phyloP scores from a whole-genome alignment of 2,329 filamentous ascomycete species.

The Lachnellula hyalina region DNA sequence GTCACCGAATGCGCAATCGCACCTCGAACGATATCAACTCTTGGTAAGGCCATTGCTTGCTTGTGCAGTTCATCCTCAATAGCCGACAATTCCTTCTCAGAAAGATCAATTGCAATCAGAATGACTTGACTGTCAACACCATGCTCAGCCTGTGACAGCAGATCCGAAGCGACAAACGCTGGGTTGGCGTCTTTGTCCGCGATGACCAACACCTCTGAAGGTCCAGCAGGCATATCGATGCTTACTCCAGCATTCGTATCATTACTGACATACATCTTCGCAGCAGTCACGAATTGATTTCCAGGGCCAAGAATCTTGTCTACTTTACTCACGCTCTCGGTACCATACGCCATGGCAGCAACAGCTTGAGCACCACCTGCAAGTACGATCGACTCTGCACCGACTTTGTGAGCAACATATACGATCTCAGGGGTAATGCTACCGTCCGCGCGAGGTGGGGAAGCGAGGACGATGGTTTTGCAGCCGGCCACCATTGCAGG shows the following conservation, averaged over 20 bases:
- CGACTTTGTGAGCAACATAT: conserved; percentile 94
- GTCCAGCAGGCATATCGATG: conserved; percentile 98
- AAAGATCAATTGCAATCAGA: conserved; percentile 76
- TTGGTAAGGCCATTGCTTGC: conserved; percentile 80
- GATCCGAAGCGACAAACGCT: conserved; percentile 90
- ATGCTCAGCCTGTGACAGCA: conserved; percentile 94
- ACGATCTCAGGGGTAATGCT: conserved; percentile 94
- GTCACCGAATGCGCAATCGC: conserved; percentile 90
- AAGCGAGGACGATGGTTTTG: conserved; percentile 89
- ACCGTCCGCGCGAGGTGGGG: conserved; percentile 83
- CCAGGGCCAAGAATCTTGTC: conserved; percentile 98
- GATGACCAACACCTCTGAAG: conserved; percentile 93
- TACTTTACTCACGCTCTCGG: conserved; percentile 88
- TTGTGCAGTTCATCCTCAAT: conserved; percentile 89
- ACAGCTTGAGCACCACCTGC: conserved; percentile 94
- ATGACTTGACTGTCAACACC: conserved; percentile 95
- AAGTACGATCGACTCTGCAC: conserved; percentile 90
- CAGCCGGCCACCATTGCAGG: conserved; percentile 97
- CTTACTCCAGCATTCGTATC: conserved; percentile 92
- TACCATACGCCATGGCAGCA: conserved; percentile 95
- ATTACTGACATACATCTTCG: conserved; percentile 97
- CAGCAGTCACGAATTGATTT: conserved; percentile 97
- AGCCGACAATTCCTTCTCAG: conserved; percentile 64
- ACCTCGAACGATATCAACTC: conserved; percentile 88
- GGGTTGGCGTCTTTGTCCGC: conserved; percentile 85